Conservation (phyloP, 2,329 filamentous ascomycete species). For the Aspergillus sp. region DNA sequence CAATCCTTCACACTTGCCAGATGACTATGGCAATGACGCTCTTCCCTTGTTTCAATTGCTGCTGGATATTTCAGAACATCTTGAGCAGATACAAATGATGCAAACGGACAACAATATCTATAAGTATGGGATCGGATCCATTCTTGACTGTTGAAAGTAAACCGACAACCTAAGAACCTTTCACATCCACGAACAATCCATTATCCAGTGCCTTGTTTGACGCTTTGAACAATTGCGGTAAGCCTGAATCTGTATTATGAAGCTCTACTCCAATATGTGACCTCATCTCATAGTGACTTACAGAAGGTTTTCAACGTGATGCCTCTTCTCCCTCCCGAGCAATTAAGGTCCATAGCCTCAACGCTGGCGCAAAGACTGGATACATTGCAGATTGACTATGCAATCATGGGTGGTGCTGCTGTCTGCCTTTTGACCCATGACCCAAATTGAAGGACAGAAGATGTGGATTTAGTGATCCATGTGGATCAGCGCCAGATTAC, state of each 20-base stretch:
- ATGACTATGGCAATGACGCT: neutral
- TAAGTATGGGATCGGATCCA: neutral
- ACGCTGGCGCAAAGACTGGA: neutral
- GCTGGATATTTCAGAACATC: neutral
- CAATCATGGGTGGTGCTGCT: neutral
- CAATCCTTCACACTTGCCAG: too few species aligned
- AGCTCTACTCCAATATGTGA: neutral
- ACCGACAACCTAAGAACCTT: neutral
- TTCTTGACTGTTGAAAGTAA: neutral
- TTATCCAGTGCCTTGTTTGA: neutral
- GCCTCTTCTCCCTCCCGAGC: neutral
- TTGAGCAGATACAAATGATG: neutral
- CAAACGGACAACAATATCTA: neutral
- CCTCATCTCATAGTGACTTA: neutral
- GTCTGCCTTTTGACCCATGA: neutral
- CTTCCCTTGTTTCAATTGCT: neutral
- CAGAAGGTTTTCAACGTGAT: neutral
- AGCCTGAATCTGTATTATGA: neutral
- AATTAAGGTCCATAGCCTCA: neutral
- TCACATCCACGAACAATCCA: neutral
- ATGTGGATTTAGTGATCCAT: neutral
- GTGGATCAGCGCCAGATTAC: neutral
- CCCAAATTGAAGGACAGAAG: neutral
- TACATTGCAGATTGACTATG: neutral
- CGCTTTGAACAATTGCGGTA: neutral